A percentile compares a stretch with the other conserved stretches of the same genome.
phyloP scores from a whole-genome alignment of 495 filamentous ascomycete species.

The Penicilliopsis zonata region DNA sequence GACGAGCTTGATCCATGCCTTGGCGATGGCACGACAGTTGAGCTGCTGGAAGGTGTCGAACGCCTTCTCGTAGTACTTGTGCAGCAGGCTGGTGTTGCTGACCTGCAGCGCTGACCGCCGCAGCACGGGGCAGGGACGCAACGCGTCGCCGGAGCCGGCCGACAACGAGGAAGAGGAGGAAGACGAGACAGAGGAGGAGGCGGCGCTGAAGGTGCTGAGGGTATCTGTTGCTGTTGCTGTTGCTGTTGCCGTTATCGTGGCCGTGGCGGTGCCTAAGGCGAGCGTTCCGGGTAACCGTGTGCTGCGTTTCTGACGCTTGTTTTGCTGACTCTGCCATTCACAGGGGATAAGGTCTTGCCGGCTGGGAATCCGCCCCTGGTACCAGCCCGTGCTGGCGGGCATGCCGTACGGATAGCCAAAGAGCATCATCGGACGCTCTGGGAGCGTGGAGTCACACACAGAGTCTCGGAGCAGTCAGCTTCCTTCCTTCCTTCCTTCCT shows the following conservation, averaged over 20 bases:
- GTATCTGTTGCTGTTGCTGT: too few relatives aligned
- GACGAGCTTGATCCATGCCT: conserved; percentile 62
- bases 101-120: conserved; percentile 38
- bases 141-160: too few relatives aligned
- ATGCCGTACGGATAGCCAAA: background rate
- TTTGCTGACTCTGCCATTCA: conserved; percentile 22
- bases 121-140: conserved; percentile 13
- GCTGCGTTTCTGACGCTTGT: conserved; percentile 18
- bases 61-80: conserved; percentile 49
- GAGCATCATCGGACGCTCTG: too few relatives aligned
- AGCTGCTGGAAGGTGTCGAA: conserved; percentile 59
- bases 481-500: too few relatives aligned
- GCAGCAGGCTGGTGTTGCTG: conserved; percentile 42
- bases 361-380: conserved; percentile 7
- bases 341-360: conserved; percentile 22
- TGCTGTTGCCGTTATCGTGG: too few relatives aligned
- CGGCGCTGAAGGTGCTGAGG: too few relatives aligned
- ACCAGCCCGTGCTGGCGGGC: conserved; percentile 8
- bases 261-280: too few relatives aligned
- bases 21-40: conserved; percentile 57
- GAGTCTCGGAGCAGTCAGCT: too few relatives aligned
- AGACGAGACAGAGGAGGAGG: too few relatives aligned
- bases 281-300: too few relatives aligned
- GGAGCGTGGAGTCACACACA: too few relatives aligned
- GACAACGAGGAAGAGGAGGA: too few relatives aligned